These are phyloP conservation scores for Komagataella populi DNA, from an alignment of 805 yeast genomes.

Conservation along the genomic window DNA sequence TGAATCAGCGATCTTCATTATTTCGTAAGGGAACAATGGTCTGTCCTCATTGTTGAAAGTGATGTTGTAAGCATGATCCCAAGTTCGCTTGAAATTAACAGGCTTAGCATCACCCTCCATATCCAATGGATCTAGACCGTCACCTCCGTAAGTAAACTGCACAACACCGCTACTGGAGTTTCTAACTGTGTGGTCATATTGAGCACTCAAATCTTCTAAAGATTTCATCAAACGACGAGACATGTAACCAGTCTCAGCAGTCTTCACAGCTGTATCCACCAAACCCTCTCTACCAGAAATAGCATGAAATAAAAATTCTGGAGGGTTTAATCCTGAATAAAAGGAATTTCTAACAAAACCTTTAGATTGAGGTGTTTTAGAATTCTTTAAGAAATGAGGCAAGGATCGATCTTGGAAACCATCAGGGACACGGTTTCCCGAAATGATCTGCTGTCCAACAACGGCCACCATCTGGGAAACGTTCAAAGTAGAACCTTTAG, in stretches of 20 bases:
- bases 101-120: conserved; percentile 99
- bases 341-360: conserved; percentile 97
- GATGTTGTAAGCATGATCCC: conserved; percentile 82
- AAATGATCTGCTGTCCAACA: conserved; percentile 97
- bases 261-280: conserved; percentile 98
- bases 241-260: conserved; percentile 99
- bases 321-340: conserved; percentile 87
- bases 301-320: conserved; percentile 96
- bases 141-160: conserved; percentile 97
- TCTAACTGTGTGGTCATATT: conserved; percentile 88
- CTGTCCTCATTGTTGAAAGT: conserved; percentile 43
- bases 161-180: conserved; percentile 94
- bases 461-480: conserved; percentile 99
- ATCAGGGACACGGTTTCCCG: conserved; percentile 98
- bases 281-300: conserved; percentile 99
- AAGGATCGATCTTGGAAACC: conserved; percentile 98
- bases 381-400: conserved; percentile 92
- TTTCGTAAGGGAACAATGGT: conserved; percentile 60
- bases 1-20: conserved; percentile 37
- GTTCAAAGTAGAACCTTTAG: conserved; percentile 94
- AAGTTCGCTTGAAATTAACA: conserved; percentile 82
- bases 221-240: conserved; percentile 97
- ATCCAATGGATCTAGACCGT: conserved; percentile 93
- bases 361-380: conserved; percentile 94
- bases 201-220: conserved; percentile 86